Percentiles rank a stretch among this genome's conserved stretches.
Evolutionary conservation across 208 protist genomes (phyloP).

Genomic region (Entamoeba histolytica): DNA sequence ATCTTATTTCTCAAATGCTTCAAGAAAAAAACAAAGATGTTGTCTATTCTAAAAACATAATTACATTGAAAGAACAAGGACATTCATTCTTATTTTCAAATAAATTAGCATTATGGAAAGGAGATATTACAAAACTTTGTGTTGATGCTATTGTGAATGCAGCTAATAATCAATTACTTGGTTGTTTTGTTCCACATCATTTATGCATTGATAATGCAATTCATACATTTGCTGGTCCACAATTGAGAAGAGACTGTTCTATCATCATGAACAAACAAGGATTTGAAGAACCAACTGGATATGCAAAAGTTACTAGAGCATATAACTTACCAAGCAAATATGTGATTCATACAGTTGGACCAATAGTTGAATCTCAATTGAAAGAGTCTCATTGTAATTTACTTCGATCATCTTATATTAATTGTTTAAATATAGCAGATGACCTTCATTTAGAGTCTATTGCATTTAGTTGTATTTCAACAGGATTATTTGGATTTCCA

Average conservation of each 20-base stretch:
- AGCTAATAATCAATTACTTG: constrained; percentile 10
- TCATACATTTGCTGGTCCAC: constrained; percentile 41
- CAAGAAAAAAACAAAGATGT: no score
- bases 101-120: constrained; percentile 6
- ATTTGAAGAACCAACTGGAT: constrained; percentile 32
- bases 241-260: constrained; percentile 40
- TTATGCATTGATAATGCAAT: constrained; percentile 53
- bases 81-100: no score
- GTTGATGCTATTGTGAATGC: constrained; percentile 19
- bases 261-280: neutral
- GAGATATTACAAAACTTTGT: constrained; percentile 2
- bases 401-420: constrained; percentile 44
- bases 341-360: constrained; percentile 53
- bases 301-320: constrained; percentile 43
- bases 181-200: constrained; percentile 13
- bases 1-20: no score
- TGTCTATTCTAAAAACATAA: no score
- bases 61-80: no score
- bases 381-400: neutral
- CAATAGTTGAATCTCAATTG: neutral
- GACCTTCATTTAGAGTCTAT: constrained; percentile 36
- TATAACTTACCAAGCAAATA: constrained; percentile 45
- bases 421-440: constrained; percentile 33
- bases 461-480: constrained; percentile 51
- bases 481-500: constrained; percentile 58